Percentiles rank a stretch among this genome's conserved stretches.
Conservation (phyloP, 768 basidiomycete species). For the Nevesoporus exiguus region DNA sequence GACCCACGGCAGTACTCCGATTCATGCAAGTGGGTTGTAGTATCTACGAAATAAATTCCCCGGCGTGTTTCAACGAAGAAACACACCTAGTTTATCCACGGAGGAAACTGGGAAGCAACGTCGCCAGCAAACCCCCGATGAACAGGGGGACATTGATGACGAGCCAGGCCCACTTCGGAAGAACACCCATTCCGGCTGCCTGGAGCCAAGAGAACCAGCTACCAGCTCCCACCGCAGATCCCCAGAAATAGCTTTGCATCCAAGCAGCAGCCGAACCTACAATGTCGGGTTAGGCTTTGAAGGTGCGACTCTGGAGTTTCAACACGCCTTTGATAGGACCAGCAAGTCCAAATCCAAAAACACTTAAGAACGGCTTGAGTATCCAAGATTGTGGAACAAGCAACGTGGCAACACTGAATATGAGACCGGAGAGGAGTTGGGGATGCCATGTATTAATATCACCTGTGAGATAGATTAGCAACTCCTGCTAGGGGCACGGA, state of each 20-base stretch:
- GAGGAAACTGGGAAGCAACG: background rate
- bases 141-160: background rate
- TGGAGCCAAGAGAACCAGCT: constrained; percentile 6
- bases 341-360: constrained; percentile 16
- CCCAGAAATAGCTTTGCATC: background rate
- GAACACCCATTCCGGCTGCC: constrained; percentile 10
- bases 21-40: no score
- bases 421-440: background rate
- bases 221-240: background rate
- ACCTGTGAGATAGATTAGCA: background rate
- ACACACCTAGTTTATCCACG: background rate
- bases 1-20: no score
- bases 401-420: background rate
- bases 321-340: constrained; percentile 3
- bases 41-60: no score
- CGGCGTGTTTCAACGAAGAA: no score
- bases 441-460: background rate
- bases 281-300: background rate
- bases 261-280: constrained; percentile 16
- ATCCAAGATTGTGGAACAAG: constrained; percentile 3
- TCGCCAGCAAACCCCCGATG: background rate
- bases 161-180: constrained; percentile 6
- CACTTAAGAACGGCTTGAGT: constrained; percentile 7
- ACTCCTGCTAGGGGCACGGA: background rate
- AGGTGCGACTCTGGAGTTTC: background rate